Evolutionary conservation across 306 rosid species (phyloP), one percentile per base, ranked within the genome.

Genomic region (Rubus parviflorus): DNA sequence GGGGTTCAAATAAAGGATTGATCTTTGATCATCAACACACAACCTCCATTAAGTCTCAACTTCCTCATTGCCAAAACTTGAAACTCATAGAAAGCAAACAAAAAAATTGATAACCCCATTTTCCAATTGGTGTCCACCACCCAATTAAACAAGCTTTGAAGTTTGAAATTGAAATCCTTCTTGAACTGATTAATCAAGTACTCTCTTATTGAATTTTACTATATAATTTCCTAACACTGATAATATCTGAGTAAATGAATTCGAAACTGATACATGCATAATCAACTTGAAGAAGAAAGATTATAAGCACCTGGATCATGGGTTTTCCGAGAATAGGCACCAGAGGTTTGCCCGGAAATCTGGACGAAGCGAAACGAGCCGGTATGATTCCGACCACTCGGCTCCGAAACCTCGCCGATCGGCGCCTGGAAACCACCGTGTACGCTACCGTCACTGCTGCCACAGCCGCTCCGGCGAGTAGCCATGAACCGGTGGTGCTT

Each of bases 331-430:
- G 69, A 15, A 74, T 74, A 5, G 77, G 77, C 15, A 45, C 77
- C 16, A 74, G 68, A 23, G 77, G 69, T 60, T 58, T 74, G 37
- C 77, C 77, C 4, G 57, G 77, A 17, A 74, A 73, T 45, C 69
- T 74, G 20, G 68, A 74, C 1, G 76, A 73, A 41, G 40, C 67
- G 46, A 73, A 40, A 56, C 66, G 76, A 40, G 66, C 76, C 15
- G 77, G 69, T 58, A 74, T 74, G 45, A 74, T 43, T 13, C 77
- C 77, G n/a, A 73, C 7, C 77, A 58, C 77, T 25, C 61, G 68
- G 57, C 69, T 58, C 54, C 77, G n/a, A 41, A 57, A 25, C 58
- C 77, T 62, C 19, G 45, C 1, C 22, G 69, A 23, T 45, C 30
- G 68, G 7, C 57, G 76, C 40, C 66, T 56, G 7, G 66, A 40